Conservation (phyloP, 192 early-diverging fungal genomes). For the Oehlia diaphana region DNA sequence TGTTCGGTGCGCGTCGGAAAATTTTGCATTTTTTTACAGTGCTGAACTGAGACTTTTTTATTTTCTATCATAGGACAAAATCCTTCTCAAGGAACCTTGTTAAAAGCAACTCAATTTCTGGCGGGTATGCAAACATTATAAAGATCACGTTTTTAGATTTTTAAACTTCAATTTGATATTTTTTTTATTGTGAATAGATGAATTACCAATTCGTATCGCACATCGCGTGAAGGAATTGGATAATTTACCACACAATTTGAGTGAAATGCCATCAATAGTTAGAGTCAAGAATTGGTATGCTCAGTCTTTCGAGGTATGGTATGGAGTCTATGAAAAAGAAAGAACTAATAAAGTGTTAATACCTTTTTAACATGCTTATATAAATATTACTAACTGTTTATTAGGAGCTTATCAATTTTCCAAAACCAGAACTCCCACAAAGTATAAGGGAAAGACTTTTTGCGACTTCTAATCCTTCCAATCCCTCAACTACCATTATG, state of each 20-base stretch:
- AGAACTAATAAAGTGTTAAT: background rate
- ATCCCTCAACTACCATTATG: conserved; percentile 37
- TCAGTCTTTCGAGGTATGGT: conserved; percentile 77
- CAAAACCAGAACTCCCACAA: conserved; percentile 43
- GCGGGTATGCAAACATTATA: conserved; percentile 37
- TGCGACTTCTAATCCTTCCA: conserved; percentile 18
- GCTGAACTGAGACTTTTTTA: background rate
- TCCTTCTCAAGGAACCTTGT: conserved; percentile 71
- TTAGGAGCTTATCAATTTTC: conserved; percentile 62
- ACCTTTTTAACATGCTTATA: background rate
- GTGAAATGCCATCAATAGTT: conserved; percentile 86
- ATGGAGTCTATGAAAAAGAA: background rate
- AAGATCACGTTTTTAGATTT: background rate
- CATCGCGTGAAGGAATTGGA: conserved; percentile 96
- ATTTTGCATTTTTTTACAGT: background rate
- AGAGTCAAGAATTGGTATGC: conserved; percentile 97
- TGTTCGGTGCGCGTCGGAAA: conserved; percentile 70
- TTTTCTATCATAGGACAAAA: conserved; percentile 54
- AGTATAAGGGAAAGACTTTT: conserved; percentile 34
- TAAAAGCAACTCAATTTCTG: conserved; percentile 78
- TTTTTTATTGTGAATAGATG: conserved; percentile 47
- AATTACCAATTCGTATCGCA: conserved; percentile 90
- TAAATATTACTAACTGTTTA: background rate
- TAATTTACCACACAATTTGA: conserved; percentile 79
- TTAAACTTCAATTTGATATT: background rate